Evolutionary conservation across 257 asterid genomes (phyloP), one percentile per base, ranked within the genome.

Genomic region (Verbena officinalis): DNA sequence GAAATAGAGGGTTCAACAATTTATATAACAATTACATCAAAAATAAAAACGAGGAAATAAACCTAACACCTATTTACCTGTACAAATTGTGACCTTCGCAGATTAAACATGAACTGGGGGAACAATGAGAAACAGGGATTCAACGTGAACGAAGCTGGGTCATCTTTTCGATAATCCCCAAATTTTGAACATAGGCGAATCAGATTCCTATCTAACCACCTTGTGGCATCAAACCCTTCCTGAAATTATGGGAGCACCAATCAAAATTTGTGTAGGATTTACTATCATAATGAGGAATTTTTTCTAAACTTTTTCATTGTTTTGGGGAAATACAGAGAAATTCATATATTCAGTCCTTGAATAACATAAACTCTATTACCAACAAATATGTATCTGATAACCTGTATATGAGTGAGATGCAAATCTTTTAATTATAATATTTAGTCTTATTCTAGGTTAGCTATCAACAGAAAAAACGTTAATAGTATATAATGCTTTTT

Each of bases 131-230:
- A 83, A 67, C 80, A 73, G 21, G 87, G 90, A 72, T 90, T 94
- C 68, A 94, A 72, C 4, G 90, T 86, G 80, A 94, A 94, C 9
- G 99, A 88, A 64, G 90, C 45, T 4, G 96, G 95, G 63, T 94
- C 97, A 70, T 94, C 99, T 81, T 94, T 94, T 42, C 95, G 92
- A 64, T 94, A 94, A 38, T 94, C 99, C 62, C 99, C 99, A 72
- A 94, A 94, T 72, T 90, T 94, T 65, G 97, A 79, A 78, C 99
- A 94, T 15, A 90, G 74, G 55, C 99, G 96, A 76, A 94, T 94
- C 71, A 94, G 82, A 68, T 80, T 94, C 80, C 99, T 84, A 73
- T 94, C 99, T 67, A 94, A 68, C 99, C 99, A 94, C 72, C 96
- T 82, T 65, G 96, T 84, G 20, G 96, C 86, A 68, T 94, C 97